Conservation (phyloP, 2,329 filamentous ascomycete genomes). For the Tetracladium maxilliforme region DNA sequence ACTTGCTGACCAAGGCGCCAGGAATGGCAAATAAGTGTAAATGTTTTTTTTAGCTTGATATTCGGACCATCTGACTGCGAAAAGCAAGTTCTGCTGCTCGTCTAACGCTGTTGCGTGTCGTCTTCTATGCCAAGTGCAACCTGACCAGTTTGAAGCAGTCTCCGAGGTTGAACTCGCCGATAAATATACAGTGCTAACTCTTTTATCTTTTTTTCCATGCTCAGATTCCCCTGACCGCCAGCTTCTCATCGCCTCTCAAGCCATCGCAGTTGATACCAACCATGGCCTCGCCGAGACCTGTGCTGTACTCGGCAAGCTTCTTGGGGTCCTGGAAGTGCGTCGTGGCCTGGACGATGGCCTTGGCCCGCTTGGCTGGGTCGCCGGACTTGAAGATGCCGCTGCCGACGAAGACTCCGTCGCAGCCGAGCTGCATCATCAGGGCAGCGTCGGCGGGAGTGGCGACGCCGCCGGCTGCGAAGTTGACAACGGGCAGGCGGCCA, state of each 20-base stretch:
- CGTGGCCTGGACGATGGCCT: slow-evolving; percentile 86
- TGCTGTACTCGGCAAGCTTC: slow-evolving; percentile 74
- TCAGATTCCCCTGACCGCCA: slow-evolving; percentile 79
- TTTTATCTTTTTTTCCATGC: slow-evolving; percentile 3
- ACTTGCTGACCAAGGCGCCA: too few species aligned
- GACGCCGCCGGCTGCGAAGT: slow-evolving; percentile 97
- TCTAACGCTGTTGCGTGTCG: too few species aligned
- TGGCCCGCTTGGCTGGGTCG: slow-evolving; percentile 76
- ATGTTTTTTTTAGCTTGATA: too few species aligned
- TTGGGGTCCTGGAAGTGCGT: slow-evolving; percentile 81
- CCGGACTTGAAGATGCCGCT: slow-evolving; percentile 96
- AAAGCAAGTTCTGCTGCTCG: too few species aligned
- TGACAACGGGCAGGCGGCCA: slow-evolving; percentile 83
- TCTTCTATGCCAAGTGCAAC: too few species aligned
- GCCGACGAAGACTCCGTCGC: slow-evolving; percentile 94
- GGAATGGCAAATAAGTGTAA: too few species aligned
- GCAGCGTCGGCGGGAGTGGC: slow-evolving; percentile 96
- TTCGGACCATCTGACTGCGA: too few species aligned
- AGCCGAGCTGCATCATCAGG: slow-evolving; percentile 97
- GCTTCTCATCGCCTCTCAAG: slow-evolving; percentile 66
- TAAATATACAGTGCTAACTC: background rate
- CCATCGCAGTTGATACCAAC: slow-evolving; percentile 79
- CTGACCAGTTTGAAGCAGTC: too few species aligned
- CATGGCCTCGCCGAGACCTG: slow-evolving; percentile 93
- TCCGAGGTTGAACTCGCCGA: too few species aligned